Evolutionary conservation across 345 rosid species (phyloP).

Genomic region (Rubroshorea leprosula): DNA sequence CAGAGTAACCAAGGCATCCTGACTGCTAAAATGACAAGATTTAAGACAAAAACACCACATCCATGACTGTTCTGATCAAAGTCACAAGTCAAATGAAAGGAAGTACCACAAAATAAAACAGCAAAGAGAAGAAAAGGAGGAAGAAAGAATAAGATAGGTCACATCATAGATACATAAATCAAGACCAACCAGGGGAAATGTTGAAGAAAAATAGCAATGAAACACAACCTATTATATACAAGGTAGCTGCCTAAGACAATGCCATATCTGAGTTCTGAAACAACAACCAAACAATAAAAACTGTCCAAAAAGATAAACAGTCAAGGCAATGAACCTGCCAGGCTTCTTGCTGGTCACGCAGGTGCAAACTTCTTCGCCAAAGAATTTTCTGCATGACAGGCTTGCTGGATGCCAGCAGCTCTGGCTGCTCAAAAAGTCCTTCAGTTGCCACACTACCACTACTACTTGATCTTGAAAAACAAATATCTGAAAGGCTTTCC

Average conservation of each 20-base stretch:
- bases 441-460: slow-evolving; percentile 57
- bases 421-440: slow-evolving; percentile 64
- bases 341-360: slow-evolving; percentile 52
- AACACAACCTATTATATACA: too few species aligned
- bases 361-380: slow-evolving; percentile 45
- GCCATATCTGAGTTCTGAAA: slow-evolving; percentile 6
- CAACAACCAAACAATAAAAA: slow-evolving; percentile 6
- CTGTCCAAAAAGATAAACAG: slow-evolving; percentile 5
- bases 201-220: not conserved
- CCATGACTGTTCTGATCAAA: not conserved
- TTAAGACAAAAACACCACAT: not conserved
- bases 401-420: slow-evolving; percentile 42
- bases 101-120: not conserved
- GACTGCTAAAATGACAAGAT: not conserved
- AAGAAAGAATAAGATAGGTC: not conserved
- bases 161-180: not conserved
- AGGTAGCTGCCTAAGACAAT: too few species aligned
- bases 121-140: not conserved
- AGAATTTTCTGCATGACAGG: slow-evolving; percentile 47
- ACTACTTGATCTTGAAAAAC: slow-evolving; percentile 60
- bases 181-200: not conserved
- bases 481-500: slow-evolving; percentile 32
- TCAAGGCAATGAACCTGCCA: slow-evolving; percentile 68
- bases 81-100: not conserved
- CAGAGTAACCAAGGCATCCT: not conserved